These are phyloP conservation scores for Botryosphaeria dothidea DNA, from an alignment of 2,329 filamentous ascomycete species.

Conservation along the genomic window DNA sequence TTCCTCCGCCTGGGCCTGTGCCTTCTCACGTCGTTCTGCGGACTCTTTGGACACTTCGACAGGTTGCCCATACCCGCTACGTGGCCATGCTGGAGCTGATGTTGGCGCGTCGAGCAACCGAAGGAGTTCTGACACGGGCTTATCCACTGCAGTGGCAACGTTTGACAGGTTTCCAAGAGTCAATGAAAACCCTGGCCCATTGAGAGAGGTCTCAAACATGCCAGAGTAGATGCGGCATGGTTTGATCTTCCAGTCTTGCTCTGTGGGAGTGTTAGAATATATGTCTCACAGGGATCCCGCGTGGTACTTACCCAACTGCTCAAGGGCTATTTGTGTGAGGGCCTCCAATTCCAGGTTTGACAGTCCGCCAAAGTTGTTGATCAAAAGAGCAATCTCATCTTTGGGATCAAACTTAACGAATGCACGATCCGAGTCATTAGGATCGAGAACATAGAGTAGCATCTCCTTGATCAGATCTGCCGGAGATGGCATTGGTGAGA, in stretches of 20 bases:
- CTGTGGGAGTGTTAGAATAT: slow-evolving; percentile 18
- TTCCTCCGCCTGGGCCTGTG: slow-evolving; percentile 27
- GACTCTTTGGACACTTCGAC: slow-evolving; percentile 30
- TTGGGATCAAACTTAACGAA: slow-evolving; percentile 50
- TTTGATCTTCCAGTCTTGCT: slow-evolving; percentile 58
- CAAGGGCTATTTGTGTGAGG: slow-evolving; percentile 45
- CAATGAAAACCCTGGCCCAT: slow-evolving; percentile 67
- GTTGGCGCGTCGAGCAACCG: slow-evolving; percentile 53
- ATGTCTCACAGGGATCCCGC: neutral
- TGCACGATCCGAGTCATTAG: slow-evolving; percentile 48
- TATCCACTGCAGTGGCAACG: slow-evolving; percentile 43
- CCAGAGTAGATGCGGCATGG: slow-evolving; percentile 64
- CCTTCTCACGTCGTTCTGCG: slow-evolving; percentile 29
- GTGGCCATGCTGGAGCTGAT: slow-evolving; percentile 54
- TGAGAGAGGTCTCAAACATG: slow-evolving; percentile 72
- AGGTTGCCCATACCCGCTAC: slow-evolving; percentile 43
- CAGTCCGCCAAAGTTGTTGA: slow-evolving; percentile 53
- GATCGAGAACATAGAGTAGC: slow-evolving; percentile 50
- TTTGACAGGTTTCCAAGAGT: slow-evolving; percentile 55
- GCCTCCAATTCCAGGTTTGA: slow-evolving; percentile 51
- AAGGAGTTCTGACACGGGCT: slow-evolving; percentile 45
- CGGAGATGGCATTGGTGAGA: slow-evolving; percentile 50
- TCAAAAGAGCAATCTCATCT: slow-evolving; percentile 49
- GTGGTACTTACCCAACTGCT: slow-evolving; percentile 33
- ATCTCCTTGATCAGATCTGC: slow-evolving; percentile 51